Evolutionary conservation across 495 filamentous ascomycete species (phyloP).

Genomic region (Staphylotrichum longicolle): DNA sequence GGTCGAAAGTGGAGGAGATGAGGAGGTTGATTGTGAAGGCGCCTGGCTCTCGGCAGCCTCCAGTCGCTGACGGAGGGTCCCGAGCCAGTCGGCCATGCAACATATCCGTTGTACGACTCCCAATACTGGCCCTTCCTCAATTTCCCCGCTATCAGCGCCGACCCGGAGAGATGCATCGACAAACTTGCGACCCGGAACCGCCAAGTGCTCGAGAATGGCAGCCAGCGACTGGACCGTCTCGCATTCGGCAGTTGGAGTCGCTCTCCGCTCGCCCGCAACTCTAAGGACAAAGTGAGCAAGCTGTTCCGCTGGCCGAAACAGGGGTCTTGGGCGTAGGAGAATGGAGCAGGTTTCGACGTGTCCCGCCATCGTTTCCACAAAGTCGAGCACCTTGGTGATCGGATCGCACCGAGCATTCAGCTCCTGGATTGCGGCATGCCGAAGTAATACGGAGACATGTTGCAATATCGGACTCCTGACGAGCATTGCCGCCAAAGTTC

Average conservation of each 20-base stretch:
- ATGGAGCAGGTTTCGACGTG: constrained; percentile 24
- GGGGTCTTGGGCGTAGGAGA: constrained; percentile 21
- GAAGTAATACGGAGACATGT: constrained; percentile 31
- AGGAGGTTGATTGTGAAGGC: background rate
- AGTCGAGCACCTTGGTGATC: constrained; percentile 31
- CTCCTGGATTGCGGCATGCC: constrained; percentile 35
- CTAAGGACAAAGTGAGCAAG: constrained; percentile 14
- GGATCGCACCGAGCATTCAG: constrained; percentile 19
- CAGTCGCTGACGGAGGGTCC: background rate
- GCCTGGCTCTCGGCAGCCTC: background rate
- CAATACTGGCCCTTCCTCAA: background rate
- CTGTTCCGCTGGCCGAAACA: constrained; percentile 26
- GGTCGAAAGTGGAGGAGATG: background rate
- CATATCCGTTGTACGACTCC: constrained; percentile 5
- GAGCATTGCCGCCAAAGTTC: constrained; percentile 28
- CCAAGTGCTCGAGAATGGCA: constrained; percentile 10
- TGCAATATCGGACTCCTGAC: constrained; percentile 36
- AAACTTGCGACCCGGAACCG: constrained; percentile 19
- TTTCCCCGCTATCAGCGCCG: background rate
- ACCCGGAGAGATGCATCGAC: background rate
- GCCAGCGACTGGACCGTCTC: constrained; percentile 17
- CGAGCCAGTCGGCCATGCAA: constrained; percentile 1
- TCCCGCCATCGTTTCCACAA: constrained; percentile 26
- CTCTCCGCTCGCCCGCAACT: background rate
- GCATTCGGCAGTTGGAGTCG: background rate